A percentile compares a stretch with the other conserved stretches of the same genome.
Conservation (phyloP, 2,329 filamentous ascomycete species). For the Chaetomium sp. region DNA sequence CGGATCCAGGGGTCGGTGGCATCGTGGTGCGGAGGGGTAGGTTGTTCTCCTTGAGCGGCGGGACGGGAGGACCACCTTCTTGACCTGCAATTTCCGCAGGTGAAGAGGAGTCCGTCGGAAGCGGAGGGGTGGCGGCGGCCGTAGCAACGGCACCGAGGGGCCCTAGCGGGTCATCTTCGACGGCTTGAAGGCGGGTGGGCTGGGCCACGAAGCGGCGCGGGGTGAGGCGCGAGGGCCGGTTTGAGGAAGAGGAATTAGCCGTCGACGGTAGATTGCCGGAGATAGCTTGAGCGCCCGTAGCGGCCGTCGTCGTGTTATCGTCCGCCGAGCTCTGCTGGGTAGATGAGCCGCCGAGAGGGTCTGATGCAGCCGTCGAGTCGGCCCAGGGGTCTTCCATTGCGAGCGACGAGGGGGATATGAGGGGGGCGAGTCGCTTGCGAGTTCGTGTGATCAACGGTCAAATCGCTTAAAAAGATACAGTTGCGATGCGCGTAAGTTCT, state of each 20-base stretch:
- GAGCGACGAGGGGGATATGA: not conserved
- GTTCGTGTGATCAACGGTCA: too few species aligned
- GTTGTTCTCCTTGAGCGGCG: slow-evolving; percentile 54
- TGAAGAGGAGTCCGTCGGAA: slow-evolving; percentile 9
- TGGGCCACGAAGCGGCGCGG: slow-evolving; percentile 64
- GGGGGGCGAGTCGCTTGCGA: too few species aligned
- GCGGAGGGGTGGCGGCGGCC: slow-evolving; percentile 3
- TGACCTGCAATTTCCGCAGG: not conserved
- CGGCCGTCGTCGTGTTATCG: slow-evolving; percentile 27
- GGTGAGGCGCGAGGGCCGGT: slow-evolving; percentile 40
- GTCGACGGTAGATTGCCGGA: slow-evolving; percentile 6
- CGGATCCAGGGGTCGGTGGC: slow-evolving; percentile 29
- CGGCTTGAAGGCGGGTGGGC: slow-evolving; percentile 69
- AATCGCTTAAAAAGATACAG: too few species aligned
- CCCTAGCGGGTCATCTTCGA: slow-evolving; percentile 68
- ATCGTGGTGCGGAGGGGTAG: slow-evolving; percentile 55
- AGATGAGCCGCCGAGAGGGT: slow-evolving; percentile 16
- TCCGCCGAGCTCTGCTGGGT: slow-evolving; percentile 20
- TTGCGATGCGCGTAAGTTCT: too few species aligned
- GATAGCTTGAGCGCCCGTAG: not conserved
- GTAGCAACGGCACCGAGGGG: slow-evolving; percentile 63
- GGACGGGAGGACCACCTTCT: slow-evolving; percentile 49
- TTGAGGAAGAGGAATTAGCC: slow-evolving; percentile 18
- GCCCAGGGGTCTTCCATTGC: slow-evolving; percentile 45
- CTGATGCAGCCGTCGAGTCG: slow-evolving; percentile 34